Base-by-base conservation (phyloP, 2,329 filamentous ascomycete genomes). In the Scortechinia acanthostroma region DNA sequence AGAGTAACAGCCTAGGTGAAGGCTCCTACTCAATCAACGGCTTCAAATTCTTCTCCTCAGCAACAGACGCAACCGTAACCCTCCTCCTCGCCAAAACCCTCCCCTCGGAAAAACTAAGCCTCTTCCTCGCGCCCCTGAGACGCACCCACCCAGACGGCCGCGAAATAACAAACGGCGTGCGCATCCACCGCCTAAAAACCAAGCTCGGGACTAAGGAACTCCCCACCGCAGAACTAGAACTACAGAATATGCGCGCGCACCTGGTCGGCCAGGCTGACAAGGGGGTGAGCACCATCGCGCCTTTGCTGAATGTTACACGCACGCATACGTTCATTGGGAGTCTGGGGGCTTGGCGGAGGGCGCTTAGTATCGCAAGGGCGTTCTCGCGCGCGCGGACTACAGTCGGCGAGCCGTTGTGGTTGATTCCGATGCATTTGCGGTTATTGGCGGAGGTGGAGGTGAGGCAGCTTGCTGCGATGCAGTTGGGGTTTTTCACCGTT, bases 341-440 rank as follows among this genome's bases (percentile, higher is more conserved):
- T 1, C 52, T 66, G 4, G 53, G 57, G 2, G 56, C 51, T 10
- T 68, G 64, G 61, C 59, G 62, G 2, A 57, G 66, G 2, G 63
- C 60, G 0, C 51, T 70, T 10, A 60, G 58, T 13, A 64, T 70
- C 22, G 59, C 61, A 2, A 60, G 63, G 46, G 60, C 59, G 4
- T 70, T 68, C 49, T 63, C 66, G 0, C 59, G 57, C 43, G 59
- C 63, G 2, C 57, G 67, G 43, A 56, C 52, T 2, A 63, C 62
- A 0, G 55, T 60, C 19, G 61, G 61, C 4, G 61, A 59, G 17
- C 57, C 59, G 4, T 53, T 68, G 4, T 60, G 56, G 51, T 53
- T 64, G 14, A 63, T 65, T 10, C 62, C 62, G 2, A 63, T 66
- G 55, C 66, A 69, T 49, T 47, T 69, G 22, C 55, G 61, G 21